Conservation (phyloP, 2,329 filamentous ascomycete genomes). For the Cercospora sesami region DNA sequence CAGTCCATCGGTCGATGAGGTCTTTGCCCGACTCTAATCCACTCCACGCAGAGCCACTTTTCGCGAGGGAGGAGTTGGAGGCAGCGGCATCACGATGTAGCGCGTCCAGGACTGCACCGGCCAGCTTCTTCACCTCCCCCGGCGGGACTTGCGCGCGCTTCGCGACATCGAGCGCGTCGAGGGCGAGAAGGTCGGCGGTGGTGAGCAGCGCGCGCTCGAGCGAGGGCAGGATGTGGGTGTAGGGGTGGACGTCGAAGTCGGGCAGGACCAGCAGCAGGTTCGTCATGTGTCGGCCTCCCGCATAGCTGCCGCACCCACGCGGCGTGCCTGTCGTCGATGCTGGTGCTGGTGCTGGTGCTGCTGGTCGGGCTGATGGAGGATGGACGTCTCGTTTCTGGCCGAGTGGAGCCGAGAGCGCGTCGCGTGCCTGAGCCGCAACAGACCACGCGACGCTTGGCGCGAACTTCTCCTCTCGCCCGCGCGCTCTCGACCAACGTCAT, state of each 20-base stretch:
- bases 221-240: slow-evolving; percentile 72
- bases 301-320: slow-evolving; percentile 27
- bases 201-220: slow-evolving; percentile 78
- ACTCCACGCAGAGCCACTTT: not conserved
- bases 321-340: not conserved
- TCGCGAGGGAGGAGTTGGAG: not conserved
- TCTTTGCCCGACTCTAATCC: slow-evolving; percentile 39
- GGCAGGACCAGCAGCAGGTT: slow-evolving; percentile 84
- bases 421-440: not conserved
- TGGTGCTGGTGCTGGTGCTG: not conserved
- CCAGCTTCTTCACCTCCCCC: slow-evolving; percentile 74
- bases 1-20: slow-evolving; percentile 51
- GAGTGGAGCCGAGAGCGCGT: not conserved
- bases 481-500: slow-evolving; percentile 1
- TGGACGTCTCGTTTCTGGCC: not conserved
- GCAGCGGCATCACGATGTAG: slow-evolving; percentile 51
- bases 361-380: slow-evolving; percentile 3
- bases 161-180: slow-evolving; percentile 78
- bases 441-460: not conserved
- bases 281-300: slow-evolving; percentile 60
- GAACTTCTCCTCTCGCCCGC: not conserved
- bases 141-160: slow-evolving; percentile 81
- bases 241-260: slow-evolving; percentile 69
- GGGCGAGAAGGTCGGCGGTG: slow-evolving; percentile 79
- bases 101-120: slow-evolving; percentile 66